Evolutionary conservation across 2,329 filamentous ascomycete species (phyloP).

Genomic region (Lachnum nothofagi): DNA sequence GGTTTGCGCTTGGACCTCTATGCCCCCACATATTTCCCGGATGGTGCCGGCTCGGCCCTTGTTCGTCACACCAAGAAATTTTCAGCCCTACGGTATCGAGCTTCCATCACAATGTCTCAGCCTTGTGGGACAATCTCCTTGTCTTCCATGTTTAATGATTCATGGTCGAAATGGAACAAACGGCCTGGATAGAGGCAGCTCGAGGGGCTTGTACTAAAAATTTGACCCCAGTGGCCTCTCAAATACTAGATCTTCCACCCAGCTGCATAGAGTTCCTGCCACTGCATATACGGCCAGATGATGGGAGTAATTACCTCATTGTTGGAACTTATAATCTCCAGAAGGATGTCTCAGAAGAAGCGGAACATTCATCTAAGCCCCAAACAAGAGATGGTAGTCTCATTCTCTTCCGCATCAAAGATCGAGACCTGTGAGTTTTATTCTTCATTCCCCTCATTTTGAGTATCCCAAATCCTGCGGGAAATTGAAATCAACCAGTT

Average conservation of each 20-base stretch:
- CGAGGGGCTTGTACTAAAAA: conserved; percentile 13
- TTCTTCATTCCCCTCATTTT: conserved; percentile 3
- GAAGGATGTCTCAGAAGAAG: conserved; percentile 45
- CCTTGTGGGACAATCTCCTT: not conserved
- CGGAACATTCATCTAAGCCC: conserved; percentile 38
- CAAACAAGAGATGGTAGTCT: conserved; percentile 71
- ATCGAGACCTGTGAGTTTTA: conserved; percentile 51
- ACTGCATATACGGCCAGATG: conserved; percentile 46
- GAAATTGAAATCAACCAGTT: not conserved
- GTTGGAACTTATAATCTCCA: conserved; percentile 82
- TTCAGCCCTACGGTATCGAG: too few species aligned
- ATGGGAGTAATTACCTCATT: conserved; percentile 52
- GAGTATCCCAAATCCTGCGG: conserved; percentile 7
- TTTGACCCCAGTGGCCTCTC: conserved; percentile 37
- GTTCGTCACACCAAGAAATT: not conserved
- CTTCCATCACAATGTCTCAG: not conserved
- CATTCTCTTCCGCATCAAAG: conserved; percentile 56
- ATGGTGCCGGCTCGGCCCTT: too few species aligned
- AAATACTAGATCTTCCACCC: conserved; percentile 61
- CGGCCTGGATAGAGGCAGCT: conserved; percentile 14
- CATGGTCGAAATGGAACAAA: not conserved
- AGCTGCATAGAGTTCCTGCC: conserved; percentile 75
- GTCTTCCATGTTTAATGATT: too few species aligned
- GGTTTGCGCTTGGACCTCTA: conserved; percentile 8
- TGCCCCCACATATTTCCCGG: not conserved